These are phyloP conservation scores for Mucor sp. DNA, from an alignment of 371 early-diverging fungal genomes.

Conservation along the genomic window DNA sequence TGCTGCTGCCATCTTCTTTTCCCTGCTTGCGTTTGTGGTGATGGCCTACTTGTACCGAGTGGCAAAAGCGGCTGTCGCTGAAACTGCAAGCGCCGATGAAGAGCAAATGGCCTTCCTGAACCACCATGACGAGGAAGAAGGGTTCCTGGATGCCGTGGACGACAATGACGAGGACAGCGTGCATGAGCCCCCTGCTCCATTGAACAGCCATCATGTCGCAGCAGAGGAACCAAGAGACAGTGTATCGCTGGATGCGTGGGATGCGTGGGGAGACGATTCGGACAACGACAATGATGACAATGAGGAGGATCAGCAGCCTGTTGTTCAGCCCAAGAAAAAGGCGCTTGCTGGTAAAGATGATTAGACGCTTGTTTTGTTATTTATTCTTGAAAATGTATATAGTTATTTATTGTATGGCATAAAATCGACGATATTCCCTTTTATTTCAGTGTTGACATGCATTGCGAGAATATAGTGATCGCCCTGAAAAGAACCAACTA, in stretches of 20 bases:
- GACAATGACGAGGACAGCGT: background rate
- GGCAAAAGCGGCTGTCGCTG: slow-evolving; percentile 53
- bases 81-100: slow-evolving; percentile 21
- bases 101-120: slow-evolving; percentile 5
- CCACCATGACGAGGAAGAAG: slow-evolving; percentile 8
- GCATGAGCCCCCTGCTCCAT: background rate
- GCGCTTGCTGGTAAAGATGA: background rate
- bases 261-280: slow-evolving; percentile 14
- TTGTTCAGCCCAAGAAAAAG: background rate
- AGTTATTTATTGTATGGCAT: background rate
- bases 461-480: background rate
- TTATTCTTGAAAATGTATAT: background rate
- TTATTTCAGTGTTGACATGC: background rate
- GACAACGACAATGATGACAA: background rate
- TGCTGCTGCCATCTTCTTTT: slow-evolving; percentile 41
- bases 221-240: background rate
- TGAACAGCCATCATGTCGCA: background rate
- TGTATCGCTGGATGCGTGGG: slow-evolving; percentile 12
- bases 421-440: background rate
- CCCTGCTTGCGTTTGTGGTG: slow-evolving; percentile 55
- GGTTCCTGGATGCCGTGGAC: slow-evolving; percentile 1
- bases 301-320: no score
- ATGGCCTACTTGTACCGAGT: slow-evolving; percentile 61
- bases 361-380: background rate
- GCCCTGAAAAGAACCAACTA: no score